Conservation (phyloP, 2,329 filamentous ascomycete genomes). For the Tolypocladium guangdongense region DNA sequence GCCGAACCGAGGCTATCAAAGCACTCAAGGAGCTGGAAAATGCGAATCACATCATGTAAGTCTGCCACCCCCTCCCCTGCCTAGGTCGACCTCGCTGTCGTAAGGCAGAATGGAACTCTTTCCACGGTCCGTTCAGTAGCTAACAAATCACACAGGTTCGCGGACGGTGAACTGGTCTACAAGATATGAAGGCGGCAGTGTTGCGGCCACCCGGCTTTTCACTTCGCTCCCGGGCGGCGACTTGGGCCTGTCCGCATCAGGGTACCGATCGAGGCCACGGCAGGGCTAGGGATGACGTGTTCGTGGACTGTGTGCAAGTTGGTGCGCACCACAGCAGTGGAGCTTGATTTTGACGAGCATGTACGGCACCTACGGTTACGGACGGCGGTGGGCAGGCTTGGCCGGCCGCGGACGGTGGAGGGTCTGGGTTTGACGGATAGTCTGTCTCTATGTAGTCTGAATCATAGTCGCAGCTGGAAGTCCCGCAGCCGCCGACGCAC, state of each 20-base stretch:
- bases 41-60: slow-evolving; percentile 86
- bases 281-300: neutral
- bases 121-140: neutral
- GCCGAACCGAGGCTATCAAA: slow-evolving; percentile 58
- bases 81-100: neutral
- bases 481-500: slow-evolving; percentile 42
- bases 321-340: neutral
- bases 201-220: neutral
- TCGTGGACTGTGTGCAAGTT: neutral
- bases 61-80: slow-evolving; percentile 12
- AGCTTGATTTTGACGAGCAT: neutral
- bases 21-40: slow-evolving; percentile 73
- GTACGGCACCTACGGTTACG: neutral
- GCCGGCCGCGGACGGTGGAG: neutral
- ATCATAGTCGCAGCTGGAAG: slow-evolving; percentile 32
- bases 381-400: neutral
- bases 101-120: too few species aligned
- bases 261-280: neutral
- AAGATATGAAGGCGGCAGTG: slow-evolving; percentile 43
- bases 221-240: neutral
- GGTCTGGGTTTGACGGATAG: neutral
- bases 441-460: slow-evolving; percentile 1
- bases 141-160: slow-evolving; percentile 32
- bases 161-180: slow-evolving; percentile 56
- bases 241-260: neutral